Evolutionary conservation across 2,329 filamentous ascomycete species (phyloP).

Genomic region (Talaromyces sp.): DNA sequence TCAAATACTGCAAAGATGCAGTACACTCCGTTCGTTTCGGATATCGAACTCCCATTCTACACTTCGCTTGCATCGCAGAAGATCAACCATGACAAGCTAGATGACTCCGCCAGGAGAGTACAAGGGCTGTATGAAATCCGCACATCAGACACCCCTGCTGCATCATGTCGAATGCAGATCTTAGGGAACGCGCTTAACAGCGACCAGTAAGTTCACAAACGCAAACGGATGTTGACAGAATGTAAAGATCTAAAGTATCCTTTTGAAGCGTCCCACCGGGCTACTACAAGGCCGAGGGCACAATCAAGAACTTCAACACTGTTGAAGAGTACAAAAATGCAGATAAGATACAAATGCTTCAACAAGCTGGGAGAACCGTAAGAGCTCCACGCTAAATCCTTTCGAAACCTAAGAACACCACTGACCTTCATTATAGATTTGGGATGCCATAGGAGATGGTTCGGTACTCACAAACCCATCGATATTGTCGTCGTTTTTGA

Average conservation of each 20-base stretch:
- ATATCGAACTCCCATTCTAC: conserved; percentile 95
- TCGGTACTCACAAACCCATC: conserved; percentile 95
- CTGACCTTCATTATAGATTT: conserved; percentile 60
- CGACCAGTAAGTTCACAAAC: conserved; percentile 64
- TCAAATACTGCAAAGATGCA: conserved; percentile 46
- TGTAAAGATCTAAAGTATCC: neutral
- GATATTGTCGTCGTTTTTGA: conserved; percentile 80
- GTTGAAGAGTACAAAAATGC: conserved; percentile 85
- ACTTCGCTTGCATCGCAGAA: conserved; percentile 87
- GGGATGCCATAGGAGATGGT: conserved; percentile 95
- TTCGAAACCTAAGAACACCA: neutral
- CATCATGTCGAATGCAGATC: conserved; percentile 86
- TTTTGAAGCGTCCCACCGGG: conserved; percentile 60
- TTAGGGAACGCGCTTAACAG: conserved; percentile 80
- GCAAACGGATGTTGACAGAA: neutral
- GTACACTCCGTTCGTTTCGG: conserved; percentile 87
- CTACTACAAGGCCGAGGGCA: conserved; percentile 80
- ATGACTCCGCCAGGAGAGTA: conserved; percentile 84
- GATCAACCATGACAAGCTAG: conserved; percentile 94
- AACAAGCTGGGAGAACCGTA: conserved; percentile 75
- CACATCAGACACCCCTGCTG: conserved; percentile 64
- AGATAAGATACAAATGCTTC: conserved; percentile 74
- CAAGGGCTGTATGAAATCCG: conserved; percentile 87
- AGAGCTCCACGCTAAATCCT: conserved; percentile 22
- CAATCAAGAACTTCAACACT: conserved; percentile 94